These are phyloP conservation scores for Wickerhamiella parazyma DNA, from an alignment of 805 yeast genomes.

Conservation along the genomic window DNA sequence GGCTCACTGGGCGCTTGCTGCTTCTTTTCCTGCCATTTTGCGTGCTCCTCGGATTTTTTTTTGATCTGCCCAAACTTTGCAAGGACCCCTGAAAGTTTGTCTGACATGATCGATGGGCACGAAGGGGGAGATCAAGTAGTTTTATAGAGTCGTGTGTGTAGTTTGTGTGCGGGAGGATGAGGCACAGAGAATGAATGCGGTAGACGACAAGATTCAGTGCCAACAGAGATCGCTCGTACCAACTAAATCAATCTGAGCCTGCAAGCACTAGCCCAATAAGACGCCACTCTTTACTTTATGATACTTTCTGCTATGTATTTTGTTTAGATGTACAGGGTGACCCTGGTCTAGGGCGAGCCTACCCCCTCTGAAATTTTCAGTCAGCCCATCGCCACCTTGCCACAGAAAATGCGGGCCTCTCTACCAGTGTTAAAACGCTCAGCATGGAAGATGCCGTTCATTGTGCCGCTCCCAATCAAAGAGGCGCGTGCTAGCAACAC, in stretches of 20 bases:
- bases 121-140: neutral
- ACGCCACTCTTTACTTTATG: no score
- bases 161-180: no score
- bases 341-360: no score
- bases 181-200: no score
- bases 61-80: slow-evolving; percentile 3
- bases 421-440: slow-evolving; percentile 27
- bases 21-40: neutral
- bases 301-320: neutral
- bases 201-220: no score
- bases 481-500: slow-evolving; percentile 68
- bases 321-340: neutral
- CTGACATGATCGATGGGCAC: neutral
- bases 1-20: neutral
- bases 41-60: neutral
- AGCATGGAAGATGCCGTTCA: slow-evolving; percentile 59
- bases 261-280: no score
- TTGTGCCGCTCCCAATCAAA: slow-evolving; percentile 87
- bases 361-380: no score
- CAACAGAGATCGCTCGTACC: no score
- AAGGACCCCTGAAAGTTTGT: slow-evolving; percentile 1
- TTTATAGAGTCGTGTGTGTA: neutral
- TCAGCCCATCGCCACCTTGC: neutral
- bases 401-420: slow-evolving; percentile 23
- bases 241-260: no score